phyloP scores from a whole-genome alignment of 441 rosid species.

The Macaranga tanarius region DNA sequence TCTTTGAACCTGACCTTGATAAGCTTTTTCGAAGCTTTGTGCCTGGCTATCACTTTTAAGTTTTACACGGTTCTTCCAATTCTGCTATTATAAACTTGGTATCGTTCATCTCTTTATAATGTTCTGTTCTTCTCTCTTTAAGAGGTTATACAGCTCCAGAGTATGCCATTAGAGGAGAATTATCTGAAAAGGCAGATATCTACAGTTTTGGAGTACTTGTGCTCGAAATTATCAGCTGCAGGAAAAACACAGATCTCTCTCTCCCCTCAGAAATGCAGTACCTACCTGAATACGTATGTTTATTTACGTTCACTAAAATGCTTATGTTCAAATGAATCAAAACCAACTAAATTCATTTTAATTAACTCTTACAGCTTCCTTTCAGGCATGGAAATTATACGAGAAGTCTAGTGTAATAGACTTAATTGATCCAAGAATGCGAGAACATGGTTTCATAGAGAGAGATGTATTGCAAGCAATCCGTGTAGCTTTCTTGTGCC shows the following conservation, averaged over 20 bases:
- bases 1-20: too few species aligned
- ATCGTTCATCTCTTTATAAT: not conserved
- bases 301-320: too few species aligned
- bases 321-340: too few species aligned
- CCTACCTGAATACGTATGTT: slow-evolving; percentile 66
- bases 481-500: slow-evolving; percentile 53
- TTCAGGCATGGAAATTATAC: slow-evolving; percentile 59
- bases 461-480: slow-evolving; percentile 44
- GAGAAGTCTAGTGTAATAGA: slow-evolving; percentile 39
- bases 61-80: not conserved
- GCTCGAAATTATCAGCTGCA: slow-evolving; percentile 60
- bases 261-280: slow-evolving; percentile 63
- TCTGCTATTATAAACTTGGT: not conserved
- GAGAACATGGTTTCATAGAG: slow-evolving; percentile 36
- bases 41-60: not conserved
- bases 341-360: too few species aligned
- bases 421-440: slow-evolving; percentile 50
- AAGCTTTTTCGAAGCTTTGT: too few species aligned
- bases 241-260: slow-evolving; percentile 56
- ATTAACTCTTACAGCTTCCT: too few species aligned
- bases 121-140: not conserved
- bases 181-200: slow-evolving; percentile 72
- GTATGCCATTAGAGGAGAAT: slow-evolving; percentile 62
- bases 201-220: slow-evolving; percentile 66
- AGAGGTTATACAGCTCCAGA: slow-evolving; percentile 73